phyloP scores from a whole-genome alignment of 805 yeast species.

The Metschnikowia koreensis region DNA sequence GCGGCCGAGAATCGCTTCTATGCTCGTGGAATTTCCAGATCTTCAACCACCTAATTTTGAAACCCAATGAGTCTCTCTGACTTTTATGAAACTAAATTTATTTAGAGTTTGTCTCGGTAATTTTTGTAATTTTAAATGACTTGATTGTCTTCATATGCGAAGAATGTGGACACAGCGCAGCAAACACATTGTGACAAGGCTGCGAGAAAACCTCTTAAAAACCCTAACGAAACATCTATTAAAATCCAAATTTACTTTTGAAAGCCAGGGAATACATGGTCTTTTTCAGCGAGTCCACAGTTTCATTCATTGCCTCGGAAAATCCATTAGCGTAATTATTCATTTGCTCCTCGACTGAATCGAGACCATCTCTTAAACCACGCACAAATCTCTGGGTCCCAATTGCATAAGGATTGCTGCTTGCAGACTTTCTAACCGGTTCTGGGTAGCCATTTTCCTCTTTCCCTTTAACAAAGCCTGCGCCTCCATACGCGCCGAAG shows the following conservation, averaged over 20 bases:
- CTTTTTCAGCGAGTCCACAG: constrained; percentile 49
- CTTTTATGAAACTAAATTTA: background rate
- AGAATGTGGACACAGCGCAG: too few relatives aligned
- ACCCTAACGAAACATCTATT: background rate
- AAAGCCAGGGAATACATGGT: constrained; percentile 51
- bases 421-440: constrained; percentile 42
- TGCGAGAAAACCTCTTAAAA: background rate
- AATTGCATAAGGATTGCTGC: constrained; percentile 35
- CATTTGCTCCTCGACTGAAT: constrained; percentile 50
- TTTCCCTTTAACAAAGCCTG: constrained; percentile 11
- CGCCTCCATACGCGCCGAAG: constrained; percentile 26
- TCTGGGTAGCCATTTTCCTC: constrained; percentile 38
- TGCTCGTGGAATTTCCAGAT: background rate
- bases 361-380: constrained; percentile 51
- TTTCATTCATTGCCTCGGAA: constrained; percentile 52
- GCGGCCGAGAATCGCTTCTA: background rate
- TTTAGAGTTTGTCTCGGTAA: too few relatives aligned
- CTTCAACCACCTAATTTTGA: background rate
- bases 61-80: background rate
- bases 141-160: too few relatives aligned
- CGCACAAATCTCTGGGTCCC: constrained; percentile 39
- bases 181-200: background rate
- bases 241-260: constrained; percentile 54
- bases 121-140: too few relatives aligned
- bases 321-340: constrained; percentile 57